Evolutionary conservation across 768 basidiomycete genomes (phyloP).

Genomic region (Termitomyces sp.): DNA sequence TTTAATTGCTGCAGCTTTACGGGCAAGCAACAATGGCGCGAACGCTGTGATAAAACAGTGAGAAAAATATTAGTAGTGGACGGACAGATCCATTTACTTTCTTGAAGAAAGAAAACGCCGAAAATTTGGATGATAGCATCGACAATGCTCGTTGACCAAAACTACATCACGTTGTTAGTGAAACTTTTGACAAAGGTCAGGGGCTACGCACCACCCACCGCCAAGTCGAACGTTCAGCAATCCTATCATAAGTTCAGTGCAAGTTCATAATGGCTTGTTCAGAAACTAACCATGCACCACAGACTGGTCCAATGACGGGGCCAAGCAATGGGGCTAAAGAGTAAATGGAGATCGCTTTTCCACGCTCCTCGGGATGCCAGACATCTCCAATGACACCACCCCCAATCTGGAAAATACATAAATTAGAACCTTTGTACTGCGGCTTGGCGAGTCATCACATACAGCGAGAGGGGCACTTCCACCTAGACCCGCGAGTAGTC

Average conservation of each 20-base stretch:
- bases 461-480: slow-evolving; percentile 67
- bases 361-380: slow-evolving; percentile 58
- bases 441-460: slow-evolving; percentile 28
- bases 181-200: neutral
- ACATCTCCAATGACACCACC: slow-evolving; percentile 62
- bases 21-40: slow-evolving; percentile 37
- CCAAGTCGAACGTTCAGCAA: slow-evolving; percentile 61
- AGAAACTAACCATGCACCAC: slow-evolving; percentile 47
- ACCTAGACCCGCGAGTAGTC: slow-evolving; percentile 65
- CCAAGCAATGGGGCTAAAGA: slow-evolving; percentile 62
- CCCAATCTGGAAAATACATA: slow-evolving; percentile 32
- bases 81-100: slow-evolving; percentile 38
- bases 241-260: slow-evolving; percentile 21
- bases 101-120: slow-evolving; percentile 53
- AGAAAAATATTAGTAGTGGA: neutral
- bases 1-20: slow-evolving; percentile 43
- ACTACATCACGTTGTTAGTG: slow-evolving; percentile 25
- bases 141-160: slow-evolving; percentile 61
- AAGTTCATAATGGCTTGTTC: neutral
- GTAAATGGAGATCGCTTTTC: slow-evolving; percentile 57
- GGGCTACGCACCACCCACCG: slow-evolving; percentile 56
- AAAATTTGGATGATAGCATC: slow-evolving; percentile 47
- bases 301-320: slow-evolving; percentile 57
- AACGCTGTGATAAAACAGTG: slow-evolving; percentile 27
- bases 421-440: slow-evolving; percentile 15